phyloP scores from a whole-genome alignment of 2,329 filamentous ascomycete species.

The Ascomycota sp. region DNA sequence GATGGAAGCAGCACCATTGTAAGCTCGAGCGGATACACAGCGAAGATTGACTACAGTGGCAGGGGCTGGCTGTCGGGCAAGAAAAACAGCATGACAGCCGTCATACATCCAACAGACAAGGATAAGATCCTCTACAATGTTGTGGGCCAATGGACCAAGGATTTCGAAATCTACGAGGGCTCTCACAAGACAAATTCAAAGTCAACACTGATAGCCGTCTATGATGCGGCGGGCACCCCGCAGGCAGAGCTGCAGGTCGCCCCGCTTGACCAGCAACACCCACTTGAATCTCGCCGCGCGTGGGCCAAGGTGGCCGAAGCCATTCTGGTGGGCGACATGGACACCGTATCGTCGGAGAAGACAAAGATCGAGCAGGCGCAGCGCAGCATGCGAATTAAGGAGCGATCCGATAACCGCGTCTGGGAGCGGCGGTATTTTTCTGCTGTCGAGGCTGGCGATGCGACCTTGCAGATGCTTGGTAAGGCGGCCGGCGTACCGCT shows the following conservation, averaged over 20 bases:
- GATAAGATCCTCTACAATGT: conserved; percentile 63
- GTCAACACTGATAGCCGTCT: conserved; percentile 32
- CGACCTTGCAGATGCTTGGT: conserved; percentile 24
- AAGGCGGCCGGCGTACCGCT: conserved; percentile 22
- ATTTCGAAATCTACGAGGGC: conserved; percentile 58
- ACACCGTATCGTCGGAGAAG: conserved; percentile 60
- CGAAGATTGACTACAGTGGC: conserved; percentile 82
- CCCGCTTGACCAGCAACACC: conserved; percentile 59
- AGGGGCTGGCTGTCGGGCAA: conserved; percentile 91
- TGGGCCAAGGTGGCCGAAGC: conserved; percentile 73
- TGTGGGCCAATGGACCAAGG: conserved; percentile 77
- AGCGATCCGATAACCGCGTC: conserved; percentile 49
- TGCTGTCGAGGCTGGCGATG: conserved; percentile 22
- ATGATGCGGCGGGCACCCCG: conserved; percentile 34
- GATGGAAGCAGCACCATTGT: conserved; percentile 70
- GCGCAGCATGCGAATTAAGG: conserved; percentile 49
- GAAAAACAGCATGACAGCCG: conserved; percentile 75
- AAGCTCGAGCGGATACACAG: conserved; percentile 68
- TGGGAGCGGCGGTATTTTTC: conserved; percentile 82
- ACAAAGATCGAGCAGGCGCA: conserved; percentile 78
- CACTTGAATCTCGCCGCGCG: conserved; percentile 70
- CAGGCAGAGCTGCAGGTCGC: conserved; percentile 51
- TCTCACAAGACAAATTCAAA: conserved; percentile 26
- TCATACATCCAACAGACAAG: conserved; percentile 47
- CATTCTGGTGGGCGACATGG: conserved; percentile 69